Percentiles rank a stretch among this genome's conserved stretches.
phyloP scores from a whole-genome alignment of 2,329 filamentous ascomycete species.

The Trichoderma hamatum region DNA sequence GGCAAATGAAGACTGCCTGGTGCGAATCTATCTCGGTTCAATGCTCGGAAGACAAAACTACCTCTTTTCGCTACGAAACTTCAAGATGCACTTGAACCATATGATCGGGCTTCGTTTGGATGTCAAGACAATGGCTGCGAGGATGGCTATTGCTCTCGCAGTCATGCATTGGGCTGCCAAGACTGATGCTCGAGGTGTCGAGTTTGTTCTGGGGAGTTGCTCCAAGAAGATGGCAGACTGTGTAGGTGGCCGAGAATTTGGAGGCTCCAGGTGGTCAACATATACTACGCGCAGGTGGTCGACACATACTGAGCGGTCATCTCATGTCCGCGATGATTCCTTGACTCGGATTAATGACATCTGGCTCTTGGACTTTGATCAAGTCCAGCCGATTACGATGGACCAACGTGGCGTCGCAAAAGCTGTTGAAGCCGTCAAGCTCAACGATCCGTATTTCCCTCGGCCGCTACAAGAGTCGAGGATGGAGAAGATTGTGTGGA shows the following conservation, averaged over 20 bases:
- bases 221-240: not conserved
- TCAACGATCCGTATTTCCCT: slow-evolving; percentile 33
- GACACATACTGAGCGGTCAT: not conserved
- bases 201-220: slow-evolving; percentile 38
- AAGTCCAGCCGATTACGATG: slow-evolving; percentile 31
- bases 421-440: slow-evolving; percentile 29
- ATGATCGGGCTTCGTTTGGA: slow-evolving; percentile 34
- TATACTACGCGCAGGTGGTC: not conserved
- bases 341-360: slow-evolving; percentile 27
- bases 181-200: slow-evolving; percentile 38
- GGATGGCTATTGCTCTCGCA: slow-evolving; percentile 37
- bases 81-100: slow-evolving; percentile 38
- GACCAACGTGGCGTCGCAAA: slow-evolving; percentile 30
- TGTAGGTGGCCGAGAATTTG: not conserved
- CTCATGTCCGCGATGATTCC: not conserved
- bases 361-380: slow-evolving; percentile 40
- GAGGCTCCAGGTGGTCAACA: not conserved
- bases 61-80: slow-evolving; percentile 29
- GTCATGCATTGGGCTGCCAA: slow-evolving; percentile 39
- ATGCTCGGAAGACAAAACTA: not conserved
- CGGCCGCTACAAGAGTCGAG: slow-evolving; percentile 14
- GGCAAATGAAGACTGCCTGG: slow-evolving; percentile 28
- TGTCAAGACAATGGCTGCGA: slow-evolving; percentile 28
- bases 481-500: slow-evolving; percentile 25
- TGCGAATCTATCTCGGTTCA: slow-evolving; percentile 32